Evolutionary conservation across 495 filamentous ascomycete species (phyloP), one percentile per base, ranked within the genome.

Genomic region (Aspergillus homomorphus): DNA sequence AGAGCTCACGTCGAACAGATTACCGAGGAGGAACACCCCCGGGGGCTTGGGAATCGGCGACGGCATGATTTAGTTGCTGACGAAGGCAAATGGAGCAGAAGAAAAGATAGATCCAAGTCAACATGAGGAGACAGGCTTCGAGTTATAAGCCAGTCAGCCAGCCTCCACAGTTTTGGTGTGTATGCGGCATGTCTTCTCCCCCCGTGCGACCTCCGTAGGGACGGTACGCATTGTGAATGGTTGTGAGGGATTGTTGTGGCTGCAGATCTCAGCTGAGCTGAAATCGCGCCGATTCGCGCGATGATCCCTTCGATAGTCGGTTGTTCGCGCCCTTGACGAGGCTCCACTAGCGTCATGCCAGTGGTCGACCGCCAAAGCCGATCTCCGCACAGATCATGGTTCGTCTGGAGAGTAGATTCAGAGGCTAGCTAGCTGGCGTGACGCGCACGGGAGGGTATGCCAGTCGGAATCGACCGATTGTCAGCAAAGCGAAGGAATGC

Each of bases 1-100:
- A 1, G 80, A 75, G 58, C 87, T 77, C 51, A 91, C 62, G 53
- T 87, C 81, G 30, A 83, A 81, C 42, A 90, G 66, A 64, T 91
- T 91, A 0, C 88, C 88, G 5, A 91, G 62, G 24, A 91, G 56
- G 0, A 87, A 88, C 18, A 90, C 60, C 5, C 86, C 86, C 18
- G 82, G 81, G 22, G 87, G 88, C 56, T 82, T 76, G 10, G 88
- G 88, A 57, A 90, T 89, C 19, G 72, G 65, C 16, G 64, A 63
- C 38, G 76, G 57, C 77, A 80, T 80, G 41, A 24, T 65, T 51
- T n/a, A 16, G 14, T 12, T 33, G 23, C 5, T 30, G 30, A 8
- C 19, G 41, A 1, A 46, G n/a, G 22, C 26, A 19, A 28, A 48
- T 12, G 53, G 56, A 53, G 16, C n/a, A 41, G 49, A 28, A 51